A percentile compares a stretch with the other conserved stretches of the same genome.
Evolutionary conservation across 768 basidiomycete species (phyloP).

Genomic region (Boletus insuetus): DNA sequence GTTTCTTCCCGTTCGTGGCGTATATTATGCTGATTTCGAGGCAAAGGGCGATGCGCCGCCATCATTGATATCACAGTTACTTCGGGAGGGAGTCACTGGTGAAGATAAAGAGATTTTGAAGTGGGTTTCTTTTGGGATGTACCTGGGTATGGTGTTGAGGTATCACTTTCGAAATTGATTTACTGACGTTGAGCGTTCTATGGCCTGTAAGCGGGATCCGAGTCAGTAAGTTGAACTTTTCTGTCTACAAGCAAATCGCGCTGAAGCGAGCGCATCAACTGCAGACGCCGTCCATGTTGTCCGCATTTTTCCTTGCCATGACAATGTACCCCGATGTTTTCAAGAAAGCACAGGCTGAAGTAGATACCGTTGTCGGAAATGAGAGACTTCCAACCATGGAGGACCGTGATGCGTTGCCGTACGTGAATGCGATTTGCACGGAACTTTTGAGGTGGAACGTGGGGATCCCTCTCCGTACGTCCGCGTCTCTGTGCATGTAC

Average conservation of each 20-base stretch:
- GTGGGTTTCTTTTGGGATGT: constrained; percentile 13
- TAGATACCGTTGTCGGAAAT: constrained; percentile 7
- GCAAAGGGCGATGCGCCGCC: constrained; percentile 3
- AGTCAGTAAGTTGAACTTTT: constrained; percentile 23
- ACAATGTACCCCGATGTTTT: constrained; percentile 2
- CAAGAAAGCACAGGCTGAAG: constrained; percentile 9
- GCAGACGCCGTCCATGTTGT: constrained; percentile 8
- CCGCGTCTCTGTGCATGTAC: background rate
- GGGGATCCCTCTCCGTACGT: background rate
- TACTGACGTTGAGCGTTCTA: background rate
- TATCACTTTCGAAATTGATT: background rate
- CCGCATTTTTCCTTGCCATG: constrained; percentile 22
- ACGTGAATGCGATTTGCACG: constrained; percentile 12
- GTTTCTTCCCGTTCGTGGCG: background rate
- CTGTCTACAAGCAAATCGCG: background rate
- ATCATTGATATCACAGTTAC: constrained; percentile 6
- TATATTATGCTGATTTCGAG: background rate
- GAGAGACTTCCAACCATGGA: constrained; percentile 9
- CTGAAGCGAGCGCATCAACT: constrained; percentile 5
- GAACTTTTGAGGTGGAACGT: constrained; percentile 10
- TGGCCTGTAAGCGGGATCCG: constrained; percentile 23
- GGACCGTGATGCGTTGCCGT: constrained; percentile 11
- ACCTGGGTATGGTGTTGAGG: constrained; percentile 3
- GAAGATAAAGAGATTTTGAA: constrained; percentile 8
- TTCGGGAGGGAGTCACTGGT: background rate